These are phyloP conservation scores for Verbascum thapsus DNA, from an alignment of 257 asterid genomes.

Conservation along the genomic window DNA sequence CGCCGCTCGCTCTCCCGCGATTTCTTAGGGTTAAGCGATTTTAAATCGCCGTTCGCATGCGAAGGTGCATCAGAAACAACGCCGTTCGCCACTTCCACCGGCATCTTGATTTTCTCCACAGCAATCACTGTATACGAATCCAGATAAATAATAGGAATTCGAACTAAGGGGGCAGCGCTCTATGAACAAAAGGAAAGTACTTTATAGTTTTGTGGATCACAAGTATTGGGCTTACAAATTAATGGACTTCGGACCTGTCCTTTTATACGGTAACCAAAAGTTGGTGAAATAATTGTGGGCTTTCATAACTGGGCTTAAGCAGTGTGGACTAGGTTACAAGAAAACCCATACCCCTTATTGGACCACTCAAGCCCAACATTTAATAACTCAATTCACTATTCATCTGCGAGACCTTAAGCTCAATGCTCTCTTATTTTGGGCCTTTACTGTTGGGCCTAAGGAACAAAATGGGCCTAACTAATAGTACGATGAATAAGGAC, in stretches of 20 bases:
- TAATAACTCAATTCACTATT: no score
- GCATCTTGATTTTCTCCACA: slow-evolving; percentile 35
- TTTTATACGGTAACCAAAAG: not conserved
- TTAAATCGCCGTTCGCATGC: slow-evolving; percentile 40
- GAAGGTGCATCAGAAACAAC: slow-evolving; percentile 31
- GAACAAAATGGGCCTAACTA: no score
- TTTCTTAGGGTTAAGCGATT: slow-evolving; percentile 47
- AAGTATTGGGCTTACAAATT: slow-evolving; percentile 1
- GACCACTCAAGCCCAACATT: no score
- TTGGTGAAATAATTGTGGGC: not conserved
- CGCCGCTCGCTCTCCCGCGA: slow-evolving; percentile 72
- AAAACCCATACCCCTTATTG: no score
- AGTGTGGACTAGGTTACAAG: no score
- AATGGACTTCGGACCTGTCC: not conserved
- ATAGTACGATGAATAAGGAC: no score
- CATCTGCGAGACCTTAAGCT: no score
- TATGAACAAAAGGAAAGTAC: not conserved
- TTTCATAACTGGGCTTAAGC: slow-evolving; percentile 4
- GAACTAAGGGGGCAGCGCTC: not conserved
- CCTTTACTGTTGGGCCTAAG: no score
- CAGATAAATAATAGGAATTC: not conserved
- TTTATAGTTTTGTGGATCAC: not conserved
- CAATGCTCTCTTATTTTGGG: no score
- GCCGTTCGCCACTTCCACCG: slow-evolving; percentile 52
- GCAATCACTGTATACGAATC: slow-evolving; percentile 7